Evolutionary conservation across 192 early-diverging fungal genomes (phyloP), one percentile per base, ranked within the genome.

Genomic region (Paraglomus brasilianum): DNA sequence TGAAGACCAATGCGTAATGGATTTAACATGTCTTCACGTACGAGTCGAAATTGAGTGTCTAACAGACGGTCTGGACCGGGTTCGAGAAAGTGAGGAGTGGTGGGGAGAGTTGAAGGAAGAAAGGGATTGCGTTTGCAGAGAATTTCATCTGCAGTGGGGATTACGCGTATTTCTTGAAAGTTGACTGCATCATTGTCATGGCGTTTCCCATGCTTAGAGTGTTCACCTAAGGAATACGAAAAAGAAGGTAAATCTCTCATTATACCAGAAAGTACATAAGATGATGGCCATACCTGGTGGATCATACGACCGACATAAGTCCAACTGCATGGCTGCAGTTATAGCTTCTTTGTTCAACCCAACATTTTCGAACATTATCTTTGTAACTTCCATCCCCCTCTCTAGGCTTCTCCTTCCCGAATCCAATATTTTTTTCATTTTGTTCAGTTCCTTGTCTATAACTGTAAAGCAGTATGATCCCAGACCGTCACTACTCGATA

Each of bases 1-100:
- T 38, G 45, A 10, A 88, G 64, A 2, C 85, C 80, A 5, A 47
- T 58, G 0, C 80, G 66, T 1, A 87, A 15, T 42, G 84, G 53
- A 13, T 69, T 62, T 39, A 87, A 56, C 70, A 86, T 73, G 30
- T 88, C 87, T 50, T 88, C 86, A 13, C 87, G 68, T 10, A 86
- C 72, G 4, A 88, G 66, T 1, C 85, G 83, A 59, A 87, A 88
- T 50, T 87, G 82, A 6, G 72, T 78, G 66, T 88, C 86, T 8
- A 87, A 19, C 30, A 82, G 77, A 5, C 83, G 78, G 8, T 69
- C 75, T 45, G 76, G 64, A 2, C 85, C 87, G 30, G 43, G 43
- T 1, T 74, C 66, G 6, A 86, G 58, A 51, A 80, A 84, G 68
- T 86, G 83, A 9, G 79, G 82, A 0, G 75, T 65, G 24, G 69